A percentile compares a stretch with the other conserved stretches of the same genome.
phyloP scores from a whole-genome alignment of 352 stramenopile genomes.

The Halophytophthora polymorphica region DNA sequence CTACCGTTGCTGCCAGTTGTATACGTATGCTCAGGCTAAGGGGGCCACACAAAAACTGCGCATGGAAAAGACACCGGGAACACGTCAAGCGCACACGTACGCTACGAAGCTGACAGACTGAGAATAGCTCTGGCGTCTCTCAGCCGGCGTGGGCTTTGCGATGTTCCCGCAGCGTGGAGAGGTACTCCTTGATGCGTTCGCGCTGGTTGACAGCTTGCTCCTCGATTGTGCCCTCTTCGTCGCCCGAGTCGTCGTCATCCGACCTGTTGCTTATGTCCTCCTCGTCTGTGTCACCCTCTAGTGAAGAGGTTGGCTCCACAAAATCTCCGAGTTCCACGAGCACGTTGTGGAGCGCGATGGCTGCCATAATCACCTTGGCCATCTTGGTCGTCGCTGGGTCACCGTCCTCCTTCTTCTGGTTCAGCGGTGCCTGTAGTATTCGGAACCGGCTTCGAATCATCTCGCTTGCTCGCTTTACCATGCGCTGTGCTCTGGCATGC shows the following conservation, averaged over 20 bases:
- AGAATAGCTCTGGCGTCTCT: slow-evolving; percentile 1
- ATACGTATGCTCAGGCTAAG: too few species aligned
- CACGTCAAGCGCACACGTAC: too few species aligned
- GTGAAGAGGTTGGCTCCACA: slow-evolving; percentile 11
- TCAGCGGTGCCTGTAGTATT: slow-evolving; percentile 17
- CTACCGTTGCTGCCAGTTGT: too few species aligned
- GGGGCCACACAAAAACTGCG: too few species aligned
- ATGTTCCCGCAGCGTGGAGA: slow-evolving; percentile 11
- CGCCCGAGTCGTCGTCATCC: slow-evolving; percentile 10
- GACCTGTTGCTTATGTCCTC: slow-evolving; percentile 18
- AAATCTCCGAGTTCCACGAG: slow-evolving; percentile 16
- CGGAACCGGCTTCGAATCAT: slow-evolving; percentile 24
- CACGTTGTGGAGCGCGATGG: slow-evolving; percentile 20
- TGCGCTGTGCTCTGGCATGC: slow-evolving; percentile 11
- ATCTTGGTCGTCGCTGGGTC: slow-evolving; percentile 19
- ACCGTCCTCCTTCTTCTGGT: slow-evolving; percentile 17
- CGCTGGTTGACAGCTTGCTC: slow-evolving; percentile 4
- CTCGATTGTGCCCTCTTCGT: slow-evolving; percentile 16
- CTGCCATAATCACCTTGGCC: slow-evolving; percentile 17
- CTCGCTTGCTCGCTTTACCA: slow-evolving; percentile 13
- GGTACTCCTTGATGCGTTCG: slow-evolving; percentile 16
- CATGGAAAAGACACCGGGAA: too few species aligned
- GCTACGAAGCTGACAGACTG: not conserved
- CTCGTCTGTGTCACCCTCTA: slow-evolving; percentile 20
- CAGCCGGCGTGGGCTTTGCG: slow-evolving; percentile 12